Evolutionary conservation across 108 stramenopile genomes (phyloP), one percentile per base, ranked within the genome.

Genomic region (Tribonema minus): DNA sequence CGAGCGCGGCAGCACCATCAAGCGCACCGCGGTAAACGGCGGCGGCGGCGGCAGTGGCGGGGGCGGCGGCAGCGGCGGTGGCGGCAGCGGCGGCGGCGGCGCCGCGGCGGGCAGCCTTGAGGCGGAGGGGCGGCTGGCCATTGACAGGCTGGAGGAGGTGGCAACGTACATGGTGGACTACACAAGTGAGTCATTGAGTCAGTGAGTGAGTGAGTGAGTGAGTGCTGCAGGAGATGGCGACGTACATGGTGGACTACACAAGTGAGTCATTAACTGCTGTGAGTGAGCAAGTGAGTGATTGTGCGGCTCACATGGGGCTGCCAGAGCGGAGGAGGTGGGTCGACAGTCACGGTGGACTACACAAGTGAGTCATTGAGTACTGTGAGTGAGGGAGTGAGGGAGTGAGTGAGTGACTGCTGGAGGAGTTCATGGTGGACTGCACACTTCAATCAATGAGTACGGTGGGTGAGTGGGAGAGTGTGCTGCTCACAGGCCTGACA

Each of bases 161-260:
- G 87, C 85, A 25, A 63, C 83, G 61, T 86, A 85, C 68, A 84
- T 87, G 83, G 81, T 80, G 3, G 87, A 87, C 59, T 86, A 81
- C 80, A n/a, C n/a, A n/a, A n/a, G n/a, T n/a, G n/a, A n/a, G n/a
- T n/a, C n/a, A n/a, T n/a, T n/a, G n/a, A n/a, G n/a, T n/a, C n/a
- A n/a, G n/a, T n/a, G n/a, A n/a, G n/a, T n/a, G n/a, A n/a, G n/a
- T n/a, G n/a, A n/a, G n/a, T n/a, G n/a, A n/a, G n/a, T n/a, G n/a
- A n/a, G n/a, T n/a, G 20, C 83, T 87, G 12, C 85, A 87, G 37
- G 85, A 86, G 20, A 86, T 87, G 37, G 87, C 85, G 27, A 63
- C 83, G 61, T 86, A 85, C 68, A 84, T 87, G 83, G 81, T 80
- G 3, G 87, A 87, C 59, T 86, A 81, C 80, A n/a, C n/a, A n/a